These are phyloP conservation scores for Aspergillus sp. DNA, from an alignment of 2,329 filamentous ascomycete species.

Conservation along the genomic window DNA sequence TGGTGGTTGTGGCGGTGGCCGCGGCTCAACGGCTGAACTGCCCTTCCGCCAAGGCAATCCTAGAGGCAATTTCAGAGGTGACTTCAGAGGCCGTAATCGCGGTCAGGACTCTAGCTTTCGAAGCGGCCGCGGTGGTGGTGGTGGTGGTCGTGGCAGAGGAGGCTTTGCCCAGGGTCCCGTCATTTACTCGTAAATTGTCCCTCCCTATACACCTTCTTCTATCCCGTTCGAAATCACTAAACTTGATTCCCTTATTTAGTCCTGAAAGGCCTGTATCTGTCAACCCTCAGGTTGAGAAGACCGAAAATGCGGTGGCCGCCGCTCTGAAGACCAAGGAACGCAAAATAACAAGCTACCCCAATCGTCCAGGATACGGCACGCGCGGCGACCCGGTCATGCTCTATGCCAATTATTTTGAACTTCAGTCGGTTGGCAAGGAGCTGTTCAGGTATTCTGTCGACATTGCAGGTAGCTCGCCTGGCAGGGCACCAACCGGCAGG, in stretches of 20 bases:
- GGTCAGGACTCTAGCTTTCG: slow-evolving; percentile 4
- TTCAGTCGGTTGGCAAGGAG: slow-evolving; percentile 36
- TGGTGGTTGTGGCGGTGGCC: slow-evolving; percentile 25
- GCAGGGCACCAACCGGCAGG: slow-evolving; percentile 31
- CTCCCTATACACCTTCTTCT: background rate
- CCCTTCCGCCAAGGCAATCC: slow-evolving; percentile 19
- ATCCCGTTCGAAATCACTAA: background rate
- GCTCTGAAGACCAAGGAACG: slow-evolving; percentile 20
- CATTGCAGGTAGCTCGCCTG: slow-evolving; percentile 27
- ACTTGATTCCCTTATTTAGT: slow-evolving; percentile 14
- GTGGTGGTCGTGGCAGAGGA: slow-evolving; percentile 1
- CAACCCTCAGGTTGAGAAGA: slow-evolving; percentile 24
- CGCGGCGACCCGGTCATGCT: slow-evolving; percentile 30
- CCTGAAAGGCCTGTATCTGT: slow-evolving; percentile 21
- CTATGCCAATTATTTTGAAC: slow-evolving; percentile 41
- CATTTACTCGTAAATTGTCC: slow-evolving; percentile 28
- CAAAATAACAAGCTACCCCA: slow-evolving; percentile 27
- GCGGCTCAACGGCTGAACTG: slow-evolving; percentile 24
- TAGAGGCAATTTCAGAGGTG: slow-evolving; percentile 7
- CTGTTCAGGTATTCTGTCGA: slow-evolving; percentile 46
- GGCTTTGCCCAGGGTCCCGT: slow-evolving; percentile 19
- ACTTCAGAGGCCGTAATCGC: slow-evolving; percentile 17
- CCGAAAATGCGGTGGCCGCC: slow-evolving; percentile 28
- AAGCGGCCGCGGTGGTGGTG: slow-evolving; percentile 7
- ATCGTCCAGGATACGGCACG: slow-evolving; percentile 40